Evolutionary conservation across 108 stramenopile species (phyloP).

Genomic region (Chaetoceros tenuissimus): DNA sequence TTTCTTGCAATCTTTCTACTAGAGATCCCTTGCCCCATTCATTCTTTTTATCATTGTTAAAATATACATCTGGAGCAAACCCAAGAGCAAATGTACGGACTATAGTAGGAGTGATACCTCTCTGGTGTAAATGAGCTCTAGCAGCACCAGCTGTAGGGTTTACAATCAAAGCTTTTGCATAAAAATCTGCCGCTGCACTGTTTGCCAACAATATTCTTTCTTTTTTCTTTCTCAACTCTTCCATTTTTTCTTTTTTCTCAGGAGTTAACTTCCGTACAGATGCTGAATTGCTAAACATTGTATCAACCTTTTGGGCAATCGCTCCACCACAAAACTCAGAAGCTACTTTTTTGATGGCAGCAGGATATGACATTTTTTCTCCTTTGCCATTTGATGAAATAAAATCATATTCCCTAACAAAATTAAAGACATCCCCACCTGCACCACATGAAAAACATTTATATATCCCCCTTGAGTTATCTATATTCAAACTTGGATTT

Average conservation of each 20-base stretch:
- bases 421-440: conserved; percentile 83
- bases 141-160: conserved; percentile 56
- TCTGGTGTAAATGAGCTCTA: conserved; percentile 50
- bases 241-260: conserved; percentile 17
- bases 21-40: conserved; percentile 63
- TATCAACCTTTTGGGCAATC: neutral
- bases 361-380: conserved; percentile 55
- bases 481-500: conserved; percentile 77
- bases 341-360: conserved; percentile 57
- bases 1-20: conserved; percentile 55
- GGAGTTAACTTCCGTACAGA: neutral
- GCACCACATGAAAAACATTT: conserved; percentile 94
- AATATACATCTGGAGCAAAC: conserved; percentile 84
- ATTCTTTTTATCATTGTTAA: conserved; percentile 6
- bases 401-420: conserved; percentile 65
- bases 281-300: neutral
- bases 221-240: conserved; percentile 1
- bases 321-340: conserved; percentile 35
- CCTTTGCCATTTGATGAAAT: conserved; percentile 8
- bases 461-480: conserved; percentile 66
- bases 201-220: conserved; percentile 57
- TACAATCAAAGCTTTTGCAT: conserved; percentile 50
- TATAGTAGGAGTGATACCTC: conserved; percentile 55
- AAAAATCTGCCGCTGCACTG: conserved; percentile 76
- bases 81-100: conserved; percentile 75